Evolutionary conservation across 345 rosid genomes (phyloP).

Genomic region (Bruguiera gymnorhiza): DNA sequence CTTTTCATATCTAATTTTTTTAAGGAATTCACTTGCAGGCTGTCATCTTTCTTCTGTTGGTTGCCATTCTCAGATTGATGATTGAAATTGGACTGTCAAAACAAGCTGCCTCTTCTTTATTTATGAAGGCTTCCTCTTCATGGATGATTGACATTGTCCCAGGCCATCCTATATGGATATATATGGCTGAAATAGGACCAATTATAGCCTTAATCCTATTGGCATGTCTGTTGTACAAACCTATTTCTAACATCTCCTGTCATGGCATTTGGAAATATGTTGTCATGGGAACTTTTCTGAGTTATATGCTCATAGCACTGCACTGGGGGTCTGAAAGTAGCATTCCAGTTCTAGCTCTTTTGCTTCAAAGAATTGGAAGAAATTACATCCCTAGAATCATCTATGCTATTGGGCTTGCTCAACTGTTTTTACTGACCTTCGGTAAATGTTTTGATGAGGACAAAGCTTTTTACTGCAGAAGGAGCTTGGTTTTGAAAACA

Average conservation of each 20-base stretch:
- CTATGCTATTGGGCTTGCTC: conserved; percentile 54
- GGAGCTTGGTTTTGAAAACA: conserved; percentile 37
- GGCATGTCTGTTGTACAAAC: conserved; percentile 43
- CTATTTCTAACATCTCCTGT: conserved; percentile 21
- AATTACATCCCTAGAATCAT: conserved; percentile 54
- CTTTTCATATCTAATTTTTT: conserved; percentile 23
- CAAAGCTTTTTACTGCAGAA: conserved; percentile 24
- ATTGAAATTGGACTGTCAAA: conserved; percentile 85
- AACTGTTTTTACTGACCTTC: conserved; percentile 48
- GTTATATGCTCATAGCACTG: conserved; percentile 67
- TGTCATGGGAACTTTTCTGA: conserved; percentile 45
- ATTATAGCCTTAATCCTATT: conserved; percentile 41
- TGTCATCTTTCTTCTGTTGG: conserved; percentile 53
- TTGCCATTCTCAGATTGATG: conserved; percentile 58
- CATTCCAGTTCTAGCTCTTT: conserved; percentile 27
- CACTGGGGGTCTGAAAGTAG: conserved; percentile 68
- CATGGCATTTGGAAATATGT: conserved; percentile 45
- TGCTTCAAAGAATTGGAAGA: conserved; percentile 40
- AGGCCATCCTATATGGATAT: conserved; percentile 49
- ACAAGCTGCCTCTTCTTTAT: conserved; percentile 88
- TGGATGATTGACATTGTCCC: conserved; percentile 62
- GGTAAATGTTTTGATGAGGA: conserved; percentile 22
- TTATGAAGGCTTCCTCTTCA: conserved; percentile 65
- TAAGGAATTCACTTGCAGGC: conserved; percentile 49
- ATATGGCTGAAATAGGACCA: conserved; percentile 52